A percentile compares a stretch with the other conserved stretches of the same genome.
Conservation (phyloP, 169 alveolate species). For the Babesia divergens region DNA sequence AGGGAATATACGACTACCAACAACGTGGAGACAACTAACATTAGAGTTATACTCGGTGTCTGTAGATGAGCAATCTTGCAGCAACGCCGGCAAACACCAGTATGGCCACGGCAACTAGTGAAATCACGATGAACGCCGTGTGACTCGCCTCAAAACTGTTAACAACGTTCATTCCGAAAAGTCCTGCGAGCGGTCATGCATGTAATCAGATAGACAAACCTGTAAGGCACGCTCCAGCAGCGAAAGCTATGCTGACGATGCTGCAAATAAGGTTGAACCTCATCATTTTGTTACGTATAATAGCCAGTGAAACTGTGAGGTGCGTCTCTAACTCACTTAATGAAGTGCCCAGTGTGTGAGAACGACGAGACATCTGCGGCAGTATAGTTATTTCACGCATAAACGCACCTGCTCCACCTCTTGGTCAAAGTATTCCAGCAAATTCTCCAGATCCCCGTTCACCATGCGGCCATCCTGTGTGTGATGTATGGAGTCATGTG, state of each 20-base stretch:
- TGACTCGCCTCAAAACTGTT: slow-evolving; percentile 68
- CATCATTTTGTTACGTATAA: slow-evolving; percentile 77
- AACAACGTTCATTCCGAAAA: slow-evolving; percentile 77
- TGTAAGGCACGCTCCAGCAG: slow-evolving; percentile 78
- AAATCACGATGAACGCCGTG: slow-evolving; percentile 65
- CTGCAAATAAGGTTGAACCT: slow-evolving; percentile 76
- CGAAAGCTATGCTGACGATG: slow-evolving; percentile 74
- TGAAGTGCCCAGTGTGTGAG: slow-evolving; percentile 46
- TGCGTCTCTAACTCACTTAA: slow-evolving; percentile 72
- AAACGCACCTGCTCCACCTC: slow-evolving; percentile 77
- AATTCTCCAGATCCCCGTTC: slow-evolving; percentile 76
- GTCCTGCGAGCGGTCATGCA: slow-evolving; percentile 27
- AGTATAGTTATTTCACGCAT: slow-evolving; percentile 20
- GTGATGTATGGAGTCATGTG: background rate
- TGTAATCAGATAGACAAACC: slow-evolving; percentile 39
- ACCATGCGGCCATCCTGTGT: slow-evolving; percentile 52
- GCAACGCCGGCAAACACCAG: slow-evolving; percentile 54
- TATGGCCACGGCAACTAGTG: slow-evolving; percentile 38
- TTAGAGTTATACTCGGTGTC: slow-evolving; percentile 65
- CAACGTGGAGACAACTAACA: background rate
- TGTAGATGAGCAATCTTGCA: slow-evolving; percentile 56
- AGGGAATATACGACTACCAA: background rate
- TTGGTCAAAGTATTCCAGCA: slow-evolving; percentile 84
- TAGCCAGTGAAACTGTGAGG: slow-evolving; percentile 69
- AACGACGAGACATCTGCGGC: slow-evolving; percentile 40